Evolutionary conservation across 768 basidiomycete genomes (phyloP).

Genomic region (Lactarius sanguifluus): DNA sequence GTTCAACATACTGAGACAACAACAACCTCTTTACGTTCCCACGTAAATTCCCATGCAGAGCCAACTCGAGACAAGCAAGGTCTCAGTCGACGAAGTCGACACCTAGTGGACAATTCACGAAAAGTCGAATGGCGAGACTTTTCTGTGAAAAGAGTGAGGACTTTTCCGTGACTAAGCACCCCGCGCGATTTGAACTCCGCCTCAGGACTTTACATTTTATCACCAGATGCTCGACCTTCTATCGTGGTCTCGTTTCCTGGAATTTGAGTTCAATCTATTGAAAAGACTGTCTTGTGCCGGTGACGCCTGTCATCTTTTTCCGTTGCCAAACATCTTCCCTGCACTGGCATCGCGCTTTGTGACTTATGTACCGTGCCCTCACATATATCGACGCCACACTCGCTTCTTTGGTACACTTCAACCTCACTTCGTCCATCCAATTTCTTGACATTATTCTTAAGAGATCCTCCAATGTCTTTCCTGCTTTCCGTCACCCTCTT

Average conservation of each 20-base stretch:
- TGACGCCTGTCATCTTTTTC: background rate
- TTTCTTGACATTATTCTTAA: slow-evolving; percentile 1
- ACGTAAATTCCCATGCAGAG: too few relatives aligned
- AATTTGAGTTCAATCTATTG: background rate
- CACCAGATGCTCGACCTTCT: background rate
- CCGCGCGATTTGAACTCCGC: too few relatives aligned
- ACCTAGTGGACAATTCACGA: too few relatives aligned
- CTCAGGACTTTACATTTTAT: too few relatives aligned
- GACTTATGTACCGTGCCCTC: background rate
- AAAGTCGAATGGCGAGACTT: too few relatives aligned
- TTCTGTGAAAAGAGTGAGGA: too few relatives aligned
- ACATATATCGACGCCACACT: background rate
- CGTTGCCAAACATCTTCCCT: background rate
- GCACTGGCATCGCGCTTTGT: background rate
- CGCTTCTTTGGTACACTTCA: background rate
- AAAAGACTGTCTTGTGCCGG: background rate
- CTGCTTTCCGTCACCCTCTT: background rate
- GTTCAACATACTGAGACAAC: too few relatives aligned
- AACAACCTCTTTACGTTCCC: too few relatives aligned
- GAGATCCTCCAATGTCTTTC: slow-evolving; percentile 1
- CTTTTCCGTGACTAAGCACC: too few relatives aligned
- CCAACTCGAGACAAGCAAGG: too few relatives aligned
- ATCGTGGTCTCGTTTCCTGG: background rate
- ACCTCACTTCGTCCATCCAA: too few relatives aligned
- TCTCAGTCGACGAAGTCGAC: too few relatives aligned